Evolutionary conservation across 331 rosid species (phyloP).

Genomic region (Spiraea crenata): DNA sequence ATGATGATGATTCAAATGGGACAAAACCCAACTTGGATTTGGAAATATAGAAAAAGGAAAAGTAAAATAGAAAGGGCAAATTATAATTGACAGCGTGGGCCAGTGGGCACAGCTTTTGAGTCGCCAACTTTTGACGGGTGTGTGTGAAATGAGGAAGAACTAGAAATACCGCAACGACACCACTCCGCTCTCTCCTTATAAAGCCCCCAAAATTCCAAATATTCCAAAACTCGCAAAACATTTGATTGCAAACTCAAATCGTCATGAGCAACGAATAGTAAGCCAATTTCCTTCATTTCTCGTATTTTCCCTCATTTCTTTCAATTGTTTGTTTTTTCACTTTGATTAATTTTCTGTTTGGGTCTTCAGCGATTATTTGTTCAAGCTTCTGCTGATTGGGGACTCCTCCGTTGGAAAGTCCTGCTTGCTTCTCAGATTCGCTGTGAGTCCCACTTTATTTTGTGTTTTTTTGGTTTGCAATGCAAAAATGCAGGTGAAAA

Average conservation of each 20-base stretch:
- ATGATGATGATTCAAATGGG: too few species aligned
- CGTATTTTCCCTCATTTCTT: background rate
- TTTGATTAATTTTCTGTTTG: background rate
- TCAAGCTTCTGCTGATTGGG: slow-evolving; percentile 90
- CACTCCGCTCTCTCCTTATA: background rate
- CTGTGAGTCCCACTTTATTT: slow-evolving; percentile 39
- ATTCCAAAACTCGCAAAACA: background rate
- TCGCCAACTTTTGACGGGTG: too few species aligned
- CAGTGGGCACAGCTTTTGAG: too few species aligned
- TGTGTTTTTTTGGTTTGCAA: background rate
- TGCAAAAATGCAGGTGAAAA: background rate
- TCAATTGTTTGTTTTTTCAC: background rate
- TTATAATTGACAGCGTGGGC: too few species aligned
- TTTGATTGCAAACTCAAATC: background rate
- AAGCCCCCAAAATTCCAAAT: background rate
- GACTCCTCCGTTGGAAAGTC: slow-evolving; percentile 98
- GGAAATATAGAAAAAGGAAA: too few species aligned
- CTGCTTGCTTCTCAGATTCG: slow-evolving; percentile 88
- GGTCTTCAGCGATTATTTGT: slow-evolving; percentile 76
- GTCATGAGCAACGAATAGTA: slow-evolving; percentile 85
- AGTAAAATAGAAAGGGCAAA: too few species aligned
- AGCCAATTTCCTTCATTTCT: slow-evolving; percentile 12
- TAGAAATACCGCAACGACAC: too few species aligned
- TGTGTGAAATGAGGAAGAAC: too few species aligned
- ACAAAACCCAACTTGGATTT: too few species aligned